Percentiles rank a stretch among this genome's conserved stretches.
phyloP scores from a whole-genome alignment of 805 yeast genomes.

The Pichia phayaonensis region DNA sequence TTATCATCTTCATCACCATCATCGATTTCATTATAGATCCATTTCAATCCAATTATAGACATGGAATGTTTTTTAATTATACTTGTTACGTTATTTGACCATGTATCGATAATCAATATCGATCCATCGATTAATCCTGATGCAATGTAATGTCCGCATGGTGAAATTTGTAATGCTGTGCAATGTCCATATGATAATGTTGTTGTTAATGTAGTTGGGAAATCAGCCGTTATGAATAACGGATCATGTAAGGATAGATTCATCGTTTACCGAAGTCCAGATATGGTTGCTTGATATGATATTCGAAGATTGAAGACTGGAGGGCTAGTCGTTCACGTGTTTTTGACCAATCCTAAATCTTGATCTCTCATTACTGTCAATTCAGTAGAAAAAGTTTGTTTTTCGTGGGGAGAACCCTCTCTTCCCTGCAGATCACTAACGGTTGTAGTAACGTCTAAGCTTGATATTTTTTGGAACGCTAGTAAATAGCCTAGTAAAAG shows the following conservation, averaged over 20 bases:
- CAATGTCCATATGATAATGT: constrained; percentile 61
- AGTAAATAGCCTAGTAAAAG: no score
- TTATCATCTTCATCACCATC: background rate
- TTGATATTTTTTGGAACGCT: no score
- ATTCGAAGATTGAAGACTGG: no score
- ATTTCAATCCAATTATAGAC: constrained; percentile 62
- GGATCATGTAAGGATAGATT: constrained; percentile 84
- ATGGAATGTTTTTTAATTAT: constrained; percentile 59
- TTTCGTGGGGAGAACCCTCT: no score
- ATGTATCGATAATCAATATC: constrained; percentile 65
- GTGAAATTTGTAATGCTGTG: constrained; percentile 60
- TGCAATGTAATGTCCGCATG: constrained; percentile 80
- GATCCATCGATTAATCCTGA: constrained; percentile 72
- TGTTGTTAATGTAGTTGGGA: constrained; percentile 74
- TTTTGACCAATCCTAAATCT: no score
- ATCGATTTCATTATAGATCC: constrained; percentile 42
- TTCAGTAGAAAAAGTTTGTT: no score
- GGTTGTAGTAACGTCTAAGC: no score
- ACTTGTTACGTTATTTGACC: constrained; percentile 53
- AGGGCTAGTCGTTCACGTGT: no score
- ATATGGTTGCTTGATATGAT: no score
- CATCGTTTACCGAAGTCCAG: constrained; percentile 32
- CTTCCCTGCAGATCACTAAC: no score
- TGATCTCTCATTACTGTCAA: no score
- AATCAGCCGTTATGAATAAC: constrained; percentile 83